A percentile compares a stretch with the other conserved stretches of the same genome.
Evolutionary conservation across 306 rosid genomes (phyloP).

Genomic region (Vicia sativa): DNA sequence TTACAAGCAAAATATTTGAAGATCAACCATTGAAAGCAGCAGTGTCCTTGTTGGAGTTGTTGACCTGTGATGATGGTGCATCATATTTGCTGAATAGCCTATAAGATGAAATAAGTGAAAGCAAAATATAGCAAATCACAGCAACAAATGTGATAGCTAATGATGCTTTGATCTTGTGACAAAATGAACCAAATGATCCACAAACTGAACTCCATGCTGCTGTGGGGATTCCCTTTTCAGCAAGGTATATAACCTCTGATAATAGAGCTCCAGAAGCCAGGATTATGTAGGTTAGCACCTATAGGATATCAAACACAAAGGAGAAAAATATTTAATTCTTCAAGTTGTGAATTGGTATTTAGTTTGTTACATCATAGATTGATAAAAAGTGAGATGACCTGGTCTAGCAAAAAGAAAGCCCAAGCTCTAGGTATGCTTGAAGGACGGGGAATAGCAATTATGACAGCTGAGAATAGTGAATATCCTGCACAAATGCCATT

Average conservation of each 20-base stretch:
- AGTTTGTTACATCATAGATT: background rate
- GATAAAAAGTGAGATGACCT: slow-evolving; percentile 47
- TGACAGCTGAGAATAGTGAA: slow-evolving; percentile 69
- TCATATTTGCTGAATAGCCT: slow-evolving; percentile 77
- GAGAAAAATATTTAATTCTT: background rate
- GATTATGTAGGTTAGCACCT: slow-evolving; percentile 73
- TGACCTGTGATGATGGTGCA: slow-evolving; percentile 60
- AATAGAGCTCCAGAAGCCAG: slow-evolving; percentile 75
- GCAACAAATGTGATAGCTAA: slow-evolving; percentile 58
- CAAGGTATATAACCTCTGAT: slow-evolving; percentile 65
- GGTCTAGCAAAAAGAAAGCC: slow-evolving; percentile 83
- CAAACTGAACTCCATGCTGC: slow-evolving; percentile 77
- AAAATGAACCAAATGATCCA: slow-evolving; percentile 60
- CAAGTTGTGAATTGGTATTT: background rate
- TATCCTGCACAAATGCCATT: slow-evolving; percentile 93
- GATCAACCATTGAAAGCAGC: slow-evolving; percentile 49
- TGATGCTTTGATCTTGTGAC: slow-evolving; percentile 66
- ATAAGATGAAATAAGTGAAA: slow-evolving; percentile 82
- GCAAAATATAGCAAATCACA: slow-evolving; percentile 55
- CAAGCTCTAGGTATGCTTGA: slow-evolving; percentile 64
- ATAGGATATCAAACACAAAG: background rate
- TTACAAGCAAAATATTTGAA: background rate
- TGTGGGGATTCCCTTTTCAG: slow-evolving; percentile 57
- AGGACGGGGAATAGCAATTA: slow-evolving; percentile 68
- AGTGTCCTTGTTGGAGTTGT: slow-evolving; percentile 42